Evolutionary conservation across 164 flowering plant genomes (phyloP), one percentile per base, ranked within the genome.

Genomic region (Tetrastigma voinierianum): DNA sequence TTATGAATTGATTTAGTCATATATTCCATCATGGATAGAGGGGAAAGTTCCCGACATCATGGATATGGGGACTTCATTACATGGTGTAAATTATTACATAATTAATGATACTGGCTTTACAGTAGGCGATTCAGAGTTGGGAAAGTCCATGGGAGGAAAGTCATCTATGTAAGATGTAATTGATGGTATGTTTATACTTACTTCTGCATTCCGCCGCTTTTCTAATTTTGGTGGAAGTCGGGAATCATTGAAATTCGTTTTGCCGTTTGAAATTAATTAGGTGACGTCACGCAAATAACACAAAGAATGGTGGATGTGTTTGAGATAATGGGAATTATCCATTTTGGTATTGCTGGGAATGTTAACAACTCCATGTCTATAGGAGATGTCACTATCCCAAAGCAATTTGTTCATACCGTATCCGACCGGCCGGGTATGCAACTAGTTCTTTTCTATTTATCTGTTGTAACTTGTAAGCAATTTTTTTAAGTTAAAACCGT

Each of bases 321-420:
- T 57, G 67, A 81, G 9, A 49, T 80, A 9, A 14, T 3, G 8
- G 79, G 81, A 24, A 64, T 81, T 18, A 32, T 81, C 14, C 84
- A 81, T 57, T 81, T 78, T 55, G 78, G 81, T 9, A 78, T 81
- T 16, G 71, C 81, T 18, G 78, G 84, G 15, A 77, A 66, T 52
- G 24, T 46, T 1, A 75, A 77, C 60, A 70, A 51, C 62, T 65
- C 81, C 12, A 14, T 75, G 62, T 59, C 67, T 18, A 70, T 72
- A 4, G 84, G 76, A 68, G 81, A 80, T 58, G 81, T 80, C 57
- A 18, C 61, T 19, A 73, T 80, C 56, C 75, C 77, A 1, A 64
- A 62, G 21, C 64, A 77, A 52, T 54, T 75, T 56, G 71, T 72
- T 54, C 51, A 80, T 57, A 77, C 81, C 16, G 77, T 52, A 43